These are phyloP conservation scores for Candida sakaeoensis DNA, from an alignment of 805 yeast species.

Conservation along the genomic window DNA sequence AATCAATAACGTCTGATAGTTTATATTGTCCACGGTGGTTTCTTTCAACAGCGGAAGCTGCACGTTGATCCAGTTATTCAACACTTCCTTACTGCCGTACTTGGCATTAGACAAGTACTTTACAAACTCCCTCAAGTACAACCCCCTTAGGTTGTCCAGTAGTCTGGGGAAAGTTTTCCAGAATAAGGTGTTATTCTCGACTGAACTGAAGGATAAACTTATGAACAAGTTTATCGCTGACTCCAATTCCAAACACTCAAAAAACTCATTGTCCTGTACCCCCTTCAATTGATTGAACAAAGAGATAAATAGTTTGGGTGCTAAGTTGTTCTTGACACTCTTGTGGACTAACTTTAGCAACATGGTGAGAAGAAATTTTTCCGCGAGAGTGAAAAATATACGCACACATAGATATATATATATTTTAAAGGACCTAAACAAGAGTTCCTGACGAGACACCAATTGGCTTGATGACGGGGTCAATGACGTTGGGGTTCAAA, in stretches of 20 bases:
- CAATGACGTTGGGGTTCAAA: conserved; percentile 62
- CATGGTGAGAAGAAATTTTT: not conserved
- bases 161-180: conserved; percentile 18
- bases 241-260: conserved; percentile 12
- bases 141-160: conserved; percentile 9
- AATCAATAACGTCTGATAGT: not conserved
- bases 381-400: not conserved
- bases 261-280: conserved; percentile 3
- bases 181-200: conserved; percentile 17
- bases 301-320: conserved; percentile 22
- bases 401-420: not conserved
- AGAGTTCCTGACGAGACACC: conserved; percentile 69
- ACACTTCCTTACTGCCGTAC: not conserved
- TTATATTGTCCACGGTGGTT: not conserved
- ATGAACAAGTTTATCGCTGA: conserved; percentile 14
- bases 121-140: conserved; percentile 10
- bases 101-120: not conserved
- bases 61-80: not conserved
- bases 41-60: not conserved
- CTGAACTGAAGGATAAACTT: conserved; percentile 18
- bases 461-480: conserved; percentile 59
- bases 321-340: conserved; percentile 17
- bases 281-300: conserved; percentile 26
- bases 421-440: not conserved
- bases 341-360: conserved; percentile 18